Base-by-base conservation (phyloP, 2,329 filamentous ascomycete genomes). In the Emericellopsis atlantica region DNA sequence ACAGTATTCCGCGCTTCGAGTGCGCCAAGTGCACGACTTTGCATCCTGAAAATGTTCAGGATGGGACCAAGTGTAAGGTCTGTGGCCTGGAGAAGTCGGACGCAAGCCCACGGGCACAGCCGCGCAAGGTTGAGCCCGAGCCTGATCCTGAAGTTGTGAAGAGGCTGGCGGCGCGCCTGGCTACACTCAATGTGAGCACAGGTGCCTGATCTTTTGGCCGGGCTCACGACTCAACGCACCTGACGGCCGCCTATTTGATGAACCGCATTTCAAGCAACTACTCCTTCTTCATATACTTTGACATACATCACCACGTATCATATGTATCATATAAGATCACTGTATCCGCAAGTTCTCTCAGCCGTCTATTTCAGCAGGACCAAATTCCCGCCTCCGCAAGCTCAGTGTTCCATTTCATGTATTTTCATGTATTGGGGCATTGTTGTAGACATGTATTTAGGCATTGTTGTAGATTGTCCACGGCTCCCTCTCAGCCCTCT, bases 11-110 rank as follows among this genome's bases (percentile, higher is more conserved):
- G 21, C 65, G 73, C 40, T 74, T 73, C 53, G 65, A 66, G 26
- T 87, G 83, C 57, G 71, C 79, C 48, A 62, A 69, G 40, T 88
- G 83, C 62, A 67, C 69, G 52, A 67, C 68, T 15, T 65, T 74
- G 33, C 82, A 76, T 55, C 67, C 69, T 0, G 54, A 61, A 2
- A 57, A 64, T 18, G 65, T 71, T 2, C 61, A 69, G 4, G 64
- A 75, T 34, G 70, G 70, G 6, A 66, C 66, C 6, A 60, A 61
- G 31, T 87, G 82, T 61, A 58, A 59, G 37, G 70, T 69, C 14
- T 87, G 82, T 51, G 64, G 67, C 2, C 72, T 81, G 50, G 59
- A 68, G 44, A 76, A 78, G 48, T 80, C 79, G 51, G 59, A 66
- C 3, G 61, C 68, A 40, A 84, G 79, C 51, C 67, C 68, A 14